These are phyloP conservation scores for Arabidopsis arenosa DNA, from an alignment of 345 rosid species.

Conservation along the genomic window DNA sequence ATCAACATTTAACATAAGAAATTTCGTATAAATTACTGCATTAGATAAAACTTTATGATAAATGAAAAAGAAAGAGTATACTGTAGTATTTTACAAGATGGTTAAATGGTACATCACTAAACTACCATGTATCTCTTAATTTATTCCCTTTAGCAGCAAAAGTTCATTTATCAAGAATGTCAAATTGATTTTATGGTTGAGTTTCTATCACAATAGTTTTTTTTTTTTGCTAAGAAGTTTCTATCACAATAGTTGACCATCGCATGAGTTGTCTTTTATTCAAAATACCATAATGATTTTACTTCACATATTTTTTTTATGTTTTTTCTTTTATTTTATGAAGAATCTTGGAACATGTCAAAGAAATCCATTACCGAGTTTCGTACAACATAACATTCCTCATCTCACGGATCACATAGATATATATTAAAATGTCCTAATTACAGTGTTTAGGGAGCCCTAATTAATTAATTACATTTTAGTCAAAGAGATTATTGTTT, in stretches of 20 bases:
- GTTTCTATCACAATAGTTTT: neutral
- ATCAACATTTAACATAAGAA: neutral
- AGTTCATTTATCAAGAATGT: neutral
- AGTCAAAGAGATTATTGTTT: neutral
- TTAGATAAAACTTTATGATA: neutral
- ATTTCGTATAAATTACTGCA: neutral
- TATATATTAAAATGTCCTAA: neutral
- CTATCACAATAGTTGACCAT: conserved; percentile 25
- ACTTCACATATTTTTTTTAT: neutral
- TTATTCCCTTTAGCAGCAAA: neutral
- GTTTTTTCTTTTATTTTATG: neutral
- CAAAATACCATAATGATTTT: neutral
- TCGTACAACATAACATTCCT: conserved; percentile 29
- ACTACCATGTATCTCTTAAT: neutral
- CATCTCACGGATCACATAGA: conserved; percentile 31
- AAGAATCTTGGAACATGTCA: conserved; percentile 36
- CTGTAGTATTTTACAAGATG: neutral
- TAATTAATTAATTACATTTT: conserved; percentile 1
- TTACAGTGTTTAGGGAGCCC: conserved; percentile 1
- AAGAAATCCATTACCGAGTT: conserved; percentile 18
- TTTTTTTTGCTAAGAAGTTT: too few relatives aligned
- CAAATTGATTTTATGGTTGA: neutral
- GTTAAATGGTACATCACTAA: neutral
- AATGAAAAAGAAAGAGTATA: neutral
- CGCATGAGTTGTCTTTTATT: neutral